These are phyloP conservation scores for Sanghuangporus sanghuang DNA, from an alignment of 1,284 basidiomycete genomes.

Conservation along the genomic window DNA sequence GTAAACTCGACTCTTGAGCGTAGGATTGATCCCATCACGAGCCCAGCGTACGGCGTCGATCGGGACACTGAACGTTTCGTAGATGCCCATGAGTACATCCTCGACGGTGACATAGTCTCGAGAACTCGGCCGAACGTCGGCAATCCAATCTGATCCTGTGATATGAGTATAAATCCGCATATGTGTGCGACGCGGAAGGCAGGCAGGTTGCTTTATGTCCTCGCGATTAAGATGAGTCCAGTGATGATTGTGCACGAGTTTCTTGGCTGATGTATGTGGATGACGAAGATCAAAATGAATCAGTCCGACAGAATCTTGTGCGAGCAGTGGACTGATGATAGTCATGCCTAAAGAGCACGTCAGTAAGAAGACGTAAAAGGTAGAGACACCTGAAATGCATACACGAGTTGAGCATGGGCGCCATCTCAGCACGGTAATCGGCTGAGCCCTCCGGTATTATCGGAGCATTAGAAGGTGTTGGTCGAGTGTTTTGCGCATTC, in stretches of 20 bases:
- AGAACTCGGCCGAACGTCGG: not conserved
- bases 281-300: slow-evolving; percentile 10
- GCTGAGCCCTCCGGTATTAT: not conserved
- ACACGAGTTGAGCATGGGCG: not conserved
- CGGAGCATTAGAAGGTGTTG: not conserved
- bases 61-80: not conserved
- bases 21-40: not conserved
- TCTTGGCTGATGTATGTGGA: slow-evolving; percentile 3
- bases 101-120: slow-evolving; percentile 3
- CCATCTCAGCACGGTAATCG: not conserved
- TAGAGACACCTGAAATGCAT: not conserved
- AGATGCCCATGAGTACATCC: not conserved
- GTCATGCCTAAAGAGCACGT: not conserved
- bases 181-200: not conserved
- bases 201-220: slow-evolving; percentile 1
- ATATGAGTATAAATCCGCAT: slow-evolving; percentile 1
- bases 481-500: not conserved
- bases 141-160: not conserved
- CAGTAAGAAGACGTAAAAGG: not conserved
- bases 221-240: slow-evolving; percentile 11
- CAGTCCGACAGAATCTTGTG: not conserved
- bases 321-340: not conserved
- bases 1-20: not conserved
- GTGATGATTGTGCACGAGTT: not conserved
- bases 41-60: not conserved